Evolutionary conservation across 1,284 basidiomycete species (phyloP).

Genomic region (Trichosporon asahii): DNA sequence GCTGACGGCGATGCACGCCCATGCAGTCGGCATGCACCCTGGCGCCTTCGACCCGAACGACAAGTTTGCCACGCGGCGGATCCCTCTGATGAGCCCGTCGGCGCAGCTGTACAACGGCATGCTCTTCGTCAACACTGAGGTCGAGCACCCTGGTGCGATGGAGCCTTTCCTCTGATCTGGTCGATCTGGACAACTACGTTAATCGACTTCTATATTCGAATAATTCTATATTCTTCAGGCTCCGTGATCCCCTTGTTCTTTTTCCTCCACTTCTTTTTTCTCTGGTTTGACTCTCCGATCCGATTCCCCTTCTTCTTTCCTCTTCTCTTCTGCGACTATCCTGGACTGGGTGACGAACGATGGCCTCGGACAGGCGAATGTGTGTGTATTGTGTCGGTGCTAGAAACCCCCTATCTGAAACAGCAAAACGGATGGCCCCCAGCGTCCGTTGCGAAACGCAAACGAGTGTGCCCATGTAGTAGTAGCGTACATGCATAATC

Average conservation of each 20-base stretch:
- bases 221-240: neutral
- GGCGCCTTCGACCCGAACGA: constrained; percentile 11
- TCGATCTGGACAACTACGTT: neutral
- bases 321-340: neutral
- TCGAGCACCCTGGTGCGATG: constrained; percentile 7
- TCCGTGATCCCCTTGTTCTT: neutral
- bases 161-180: constrained; percentile 14
- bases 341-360: constrained; percentile 1
- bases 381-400: neutral
- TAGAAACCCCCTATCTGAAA: neutral
- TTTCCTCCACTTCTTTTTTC: neutral
- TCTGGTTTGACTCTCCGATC: neutral
- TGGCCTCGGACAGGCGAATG: neutral
- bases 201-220: neutral
- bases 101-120: constrained; percentile 27
- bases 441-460: neutral
- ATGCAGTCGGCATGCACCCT: constrained; percentile 9
- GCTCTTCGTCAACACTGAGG: constrained; percentile 23
- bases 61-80: constrained; percentile 20
- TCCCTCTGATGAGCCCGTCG: constrained; percentile 23
- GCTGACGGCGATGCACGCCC: constrained; percentile 18
- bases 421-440: neutral
- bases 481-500: constrained; percentile 5
- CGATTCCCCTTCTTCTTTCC: neutral
- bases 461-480: neutral